Evolutionary conservation across 352 stramenopile species (phyloP).

Genomic region (Globisporangium iwayamae): DNA sequence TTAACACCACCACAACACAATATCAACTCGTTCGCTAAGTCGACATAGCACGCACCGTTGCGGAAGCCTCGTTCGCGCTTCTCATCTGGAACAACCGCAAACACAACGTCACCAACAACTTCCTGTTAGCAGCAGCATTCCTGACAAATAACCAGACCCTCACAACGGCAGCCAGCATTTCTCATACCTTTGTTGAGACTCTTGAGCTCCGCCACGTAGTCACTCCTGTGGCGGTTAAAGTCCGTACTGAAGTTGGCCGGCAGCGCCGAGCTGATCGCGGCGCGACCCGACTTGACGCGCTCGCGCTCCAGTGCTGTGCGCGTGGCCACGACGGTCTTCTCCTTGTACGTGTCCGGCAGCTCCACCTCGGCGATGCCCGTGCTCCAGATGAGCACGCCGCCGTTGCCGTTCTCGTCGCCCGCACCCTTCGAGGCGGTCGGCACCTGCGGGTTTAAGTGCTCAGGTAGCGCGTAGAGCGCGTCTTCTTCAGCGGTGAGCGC

Average conservation of each 20-base stretch:
- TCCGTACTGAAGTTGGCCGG: constrained; percentile 75
- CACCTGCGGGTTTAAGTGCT: constrained; percentile 49
- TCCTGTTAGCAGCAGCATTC: neutral
- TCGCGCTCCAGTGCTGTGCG: constrained; percentile 37
- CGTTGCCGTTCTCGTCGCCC: constrained; percentile 39
- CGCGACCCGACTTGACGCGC: constrained; percentile 9
- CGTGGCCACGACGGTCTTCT: constrained; percentile 51
- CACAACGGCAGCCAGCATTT: neutral
- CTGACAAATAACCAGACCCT: neutral
- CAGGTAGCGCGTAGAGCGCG: constrained; percentile 58
- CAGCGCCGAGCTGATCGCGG: constrained; percentile 43
- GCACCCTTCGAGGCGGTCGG: constrained; percentile 28
- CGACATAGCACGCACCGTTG: constrained; percentile 26
- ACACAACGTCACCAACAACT: neutral
- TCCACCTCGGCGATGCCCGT: constrained; percentile 81
- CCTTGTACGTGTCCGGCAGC: constrained; percentile 46
- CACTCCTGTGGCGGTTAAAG: constrained; percentile 69
- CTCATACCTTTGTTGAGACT: constrained; percentile 47
- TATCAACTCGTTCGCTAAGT: neutral
- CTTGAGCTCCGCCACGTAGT: constrained; percentile 72
- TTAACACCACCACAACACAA: neutral
- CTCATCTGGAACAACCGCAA: constrained; percentile 43
- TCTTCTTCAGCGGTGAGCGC: constrained; percentile 45
- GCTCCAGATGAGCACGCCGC: constrained; percentile 72
- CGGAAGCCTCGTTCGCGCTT: constrained; percentile 64